These are phyloP conservation scores for Russula brevipes DNA, from an alignment of 768 basidiomycete genomes.

Conservation along the genomic window DNA sequence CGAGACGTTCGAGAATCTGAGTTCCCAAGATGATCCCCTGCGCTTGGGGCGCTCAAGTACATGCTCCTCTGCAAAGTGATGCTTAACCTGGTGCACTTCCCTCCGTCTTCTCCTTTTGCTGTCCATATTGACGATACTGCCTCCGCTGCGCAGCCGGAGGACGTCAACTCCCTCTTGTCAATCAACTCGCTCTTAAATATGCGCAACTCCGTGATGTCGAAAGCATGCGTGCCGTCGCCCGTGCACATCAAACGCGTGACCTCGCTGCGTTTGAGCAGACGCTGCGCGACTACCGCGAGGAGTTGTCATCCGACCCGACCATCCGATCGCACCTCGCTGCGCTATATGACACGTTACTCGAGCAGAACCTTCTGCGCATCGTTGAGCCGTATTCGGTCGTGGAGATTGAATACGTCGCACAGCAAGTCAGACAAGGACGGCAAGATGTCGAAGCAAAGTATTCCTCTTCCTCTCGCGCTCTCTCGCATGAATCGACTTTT, in stretches of 20 bases:
- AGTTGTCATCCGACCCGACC: slow-evolving; percentile 91
- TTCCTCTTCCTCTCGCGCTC: slow-evolving; percentile 30
- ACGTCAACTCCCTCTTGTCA: slow-evolving; percentile 79
- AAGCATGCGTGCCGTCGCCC: slow-evolving; percentile 91
- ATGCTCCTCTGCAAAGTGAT: slow-evolving; percentile 99
- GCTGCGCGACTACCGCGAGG: slow-evolving; percentile 79
- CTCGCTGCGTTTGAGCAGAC: slow-evolving; percentile 86
- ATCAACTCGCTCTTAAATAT: slow-evolving; percentile 83
- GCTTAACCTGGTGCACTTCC: slow-evolving; percentile 77
- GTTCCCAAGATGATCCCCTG: slow-evolving; percentile 60
- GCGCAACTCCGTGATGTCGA: slow-evolving; percentile 86
- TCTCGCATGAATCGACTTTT: not conserved
- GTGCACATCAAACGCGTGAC: slow-evolving; percentile 89
- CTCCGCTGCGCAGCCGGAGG: slow-evolving; percentile 67
- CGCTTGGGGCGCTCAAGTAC: slow-evolving; percentile 88
- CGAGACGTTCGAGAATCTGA: slow-evolving; percentile 90
- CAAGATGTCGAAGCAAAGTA: slow-evolving; percentile 91
- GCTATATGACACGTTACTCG: slow-evolving; percentile 91
- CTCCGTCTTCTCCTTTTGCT: not conserved
- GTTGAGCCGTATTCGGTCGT: slow-evolving; percentile 95
- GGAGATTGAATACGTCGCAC: slow-evolving; percentile 85
- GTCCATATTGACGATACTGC: not conserved
- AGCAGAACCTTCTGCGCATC: slow-evolving; percentile 92
- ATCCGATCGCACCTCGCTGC: slow-evolving; percentile 92
- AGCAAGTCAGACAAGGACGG: slow-evolving; percentile 78